These are phyloP conservation scores for Filobasidium floriforme DNA, from an alignment of 768 basidiomycete species.

Conservation along the genomic window DNA sequence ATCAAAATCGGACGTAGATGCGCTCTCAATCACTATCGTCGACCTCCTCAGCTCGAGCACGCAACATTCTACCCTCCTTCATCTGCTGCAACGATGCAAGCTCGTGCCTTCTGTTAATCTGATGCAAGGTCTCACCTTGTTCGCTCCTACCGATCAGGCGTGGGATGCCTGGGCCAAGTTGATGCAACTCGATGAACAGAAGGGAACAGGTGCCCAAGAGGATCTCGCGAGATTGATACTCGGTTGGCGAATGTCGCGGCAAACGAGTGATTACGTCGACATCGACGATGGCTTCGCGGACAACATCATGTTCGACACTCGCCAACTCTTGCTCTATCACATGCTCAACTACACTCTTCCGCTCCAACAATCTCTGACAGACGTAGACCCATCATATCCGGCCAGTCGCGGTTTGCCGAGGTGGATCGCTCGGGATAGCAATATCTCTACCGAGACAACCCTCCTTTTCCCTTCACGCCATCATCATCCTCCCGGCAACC, in stretches of 20 bases:
- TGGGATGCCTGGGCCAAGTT: conserved; percentile 36
- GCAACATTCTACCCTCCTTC: conserved; percentile 68
- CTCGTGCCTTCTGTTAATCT: conserved; percentile 87
- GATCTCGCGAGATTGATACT: conserved; percentile 7
- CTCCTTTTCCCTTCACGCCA: conserved; percentile 39
- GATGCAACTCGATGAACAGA: not conserved
- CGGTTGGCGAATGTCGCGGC: not conserved
- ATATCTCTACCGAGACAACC: conserved; percentile 37
- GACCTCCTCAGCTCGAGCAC: conserved; percentile 67
- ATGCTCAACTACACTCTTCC: conserved; percentile 71
- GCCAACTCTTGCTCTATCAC: conserved; percentile 92
- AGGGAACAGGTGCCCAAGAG: not conserved
- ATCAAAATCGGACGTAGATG: not conserved
- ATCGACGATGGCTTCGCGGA: conserved; percentile 50
- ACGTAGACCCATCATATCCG: no score
- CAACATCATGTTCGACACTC: conserved; percentile 72
- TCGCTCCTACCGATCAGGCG: conserved; percentile 93
- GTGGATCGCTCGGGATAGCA: conserved; percentile 10
- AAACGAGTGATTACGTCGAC: not conserved
- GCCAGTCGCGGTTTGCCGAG: not conserved
- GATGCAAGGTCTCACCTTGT: conserved; percentile 73
- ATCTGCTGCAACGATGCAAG: conserved; percentile 70
- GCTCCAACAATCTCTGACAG: conserved; percentile 13
- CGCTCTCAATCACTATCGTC: conserved; percentile 56
- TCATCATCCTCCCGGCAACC: conserved; percentile 56